Conservation (phyloP, 345 rosid genomes). For the Populus euphratica region DNA sequence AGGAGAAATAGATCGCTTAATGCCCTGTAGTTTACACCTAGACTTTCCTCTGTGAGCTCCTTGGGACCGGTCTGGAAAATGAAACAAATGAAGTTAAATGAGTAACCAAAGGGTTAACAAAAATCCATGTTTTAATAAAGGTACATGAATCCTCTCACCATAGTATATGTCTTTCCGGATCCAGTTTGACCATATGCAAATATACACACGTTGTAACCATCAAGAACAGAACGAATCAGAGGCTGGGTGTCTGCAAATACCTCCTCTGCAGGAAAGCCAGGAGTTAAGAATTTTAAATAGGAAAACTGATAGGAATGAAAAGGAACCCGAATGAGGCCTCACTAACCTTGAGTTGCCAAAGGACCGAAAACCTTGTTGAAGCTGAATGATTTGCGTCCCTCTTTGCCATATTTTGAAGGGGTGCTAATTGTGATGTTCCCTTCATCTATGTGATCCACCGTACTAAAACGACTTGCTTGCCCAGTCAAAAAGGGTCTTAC, state of each 20-base stretch:
- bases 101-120: neutral
- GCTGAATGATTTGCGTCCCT: slow-evolving; percentile 27
- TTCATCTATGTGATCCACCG: slow-evolving; percentile 32
- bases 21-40: slow-evolving; percentile 38
- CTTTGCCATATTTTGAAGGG: slow-evolving; percentile 33
- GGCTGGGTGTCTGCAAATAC: slow-evolving; percentile 33
- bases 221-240: slow-evolving; percentile 37
- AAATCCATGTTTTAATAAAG: neutral
- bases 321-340: neutral
- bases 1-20: slow-evolving; percentile 32
- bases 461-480: slow-evolving; percentile 22
- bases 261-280: slow-evolving; percentile 22
- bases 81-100: slow-evolving; percentile 7
- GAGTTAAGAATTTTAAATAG: neutral
- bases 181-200: slow-evolving; percentile 40
- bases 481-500: slow-evolving; percentile 36
- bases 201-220: slow-evolving; percentile 33
- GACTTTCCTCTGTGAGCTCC: slow-evolving; percentile 27
- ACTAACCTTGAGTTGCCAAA: slow-evolving; percentile 26
- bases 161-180: slow-evolving; percentile 32
- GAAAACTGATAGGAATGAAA: neutral
- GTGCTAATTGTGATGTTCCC: slow-evolving; percentile 20
- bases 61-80: slow-evolving; percentile 31
- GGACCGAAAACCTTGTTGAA: slow-evolving; percentile 34
- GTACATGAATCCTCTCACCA: slow-evolving; percentile 22